These are phyloP conservation scores for Pseudoneurospora amorphoporcata DNA, from an alignment of 495 filamentous ascomycete species.

Conservation along the genomic window DNA sequence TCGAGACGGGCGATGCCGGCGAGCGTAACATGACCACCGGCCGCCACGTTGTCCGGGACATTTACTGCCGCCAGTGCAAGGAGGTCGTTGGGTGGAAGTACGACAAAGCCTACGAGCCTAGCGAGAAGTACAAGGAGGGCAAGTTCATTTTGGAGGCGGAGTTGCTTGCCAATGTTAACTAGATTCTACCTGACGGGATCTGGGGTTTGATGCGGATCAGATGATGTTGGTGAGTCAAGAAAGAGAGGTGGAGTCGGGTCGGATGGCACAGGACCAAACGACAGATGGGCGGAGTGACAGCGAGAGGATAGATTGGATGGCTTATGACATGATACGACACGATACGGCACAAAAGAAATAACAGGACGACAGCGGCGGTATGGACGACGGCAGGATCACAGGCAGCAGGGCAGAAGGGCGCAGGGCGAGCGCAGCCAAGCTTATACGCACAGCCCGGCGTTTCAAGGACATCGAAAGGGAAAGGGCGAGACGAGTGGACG, in stretches of 20 bases:
- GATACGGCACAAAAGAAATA: neutral
- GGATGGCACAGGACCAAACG: neutral
- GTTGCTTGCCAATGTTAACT: conserved; percentile 68
- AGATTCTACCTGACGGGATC: conserved; percentile 1
- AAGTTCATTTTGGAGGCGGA: conserved; percentile 97
- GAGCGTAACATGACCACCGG: conserved; percentile 99
- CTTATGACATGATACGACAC: neutral
- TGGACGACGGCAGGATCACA: neutral
- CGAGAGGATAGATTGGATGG: neutral
- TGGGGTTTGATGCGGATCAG: neutral
- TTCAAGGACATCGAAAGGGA: neutral
- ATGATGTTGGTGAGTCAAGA: neutral
- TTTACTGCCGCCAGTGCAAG: conserved; percentile 78
- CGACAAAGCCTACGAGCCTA: conserved; percentile 85
- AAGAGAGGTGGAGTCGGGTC: neutral
- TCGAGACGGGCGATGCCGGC: conserved; percentile 63
- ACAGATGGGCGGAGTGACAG: neutral
- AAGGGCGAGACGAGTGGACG: neutral
- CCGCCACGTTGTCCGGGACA: conserved; percentile 86
- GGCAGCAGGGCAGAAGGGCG: neutral
- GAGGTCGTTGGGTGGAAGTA: conserved; percentile 97
- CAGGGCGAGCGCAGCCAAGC: neutral
- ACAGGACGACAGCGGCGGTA: neutral
- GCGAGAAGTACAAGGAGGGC: conserved; percentile 97
- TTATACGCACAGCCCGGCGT: neutral